Evolutionary conservation across 2,329 filamentous ascomycete genomes (phyloP).

Genomic region (Alternaria ventricosa): DNA sequence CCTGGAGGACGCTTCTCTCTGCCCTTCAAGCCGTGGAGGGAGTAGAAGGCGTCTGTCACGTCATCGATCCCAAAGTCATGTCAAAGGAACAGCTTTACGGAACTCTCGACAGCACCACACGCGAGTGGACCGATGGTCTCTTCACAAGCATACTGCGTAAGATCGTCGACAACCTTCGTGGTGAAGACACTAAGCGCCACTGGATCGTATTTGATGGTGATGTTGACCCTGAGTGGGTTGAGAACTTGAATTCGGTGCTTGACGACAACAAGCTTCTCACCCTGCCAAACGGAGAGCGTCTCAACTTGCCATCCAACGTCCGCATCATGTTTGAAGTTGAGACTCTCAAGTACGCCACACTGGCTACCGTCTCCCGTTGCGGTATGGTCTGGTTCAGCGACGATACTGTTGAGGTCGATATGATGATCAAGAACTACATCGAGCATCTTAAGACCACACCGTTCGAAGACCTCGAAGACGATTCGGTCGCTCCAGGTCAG

Average conservation of each 20-base stretch:
- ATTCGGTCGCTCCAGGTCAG: conserved; percentile 68
- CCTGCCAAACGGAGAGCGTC: conserved; percentile 94
- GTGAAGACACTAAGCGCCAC: conserved; percentile 94
- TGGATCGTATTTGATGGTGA: conserved; percentile 99
- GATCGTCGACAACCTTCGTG: conserved; percentile 97
- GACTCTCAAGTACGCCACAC: conserved; percentile 93
- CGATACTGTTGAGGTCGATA: conserved; percentile 88
- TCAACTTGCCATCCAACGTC: conserved; percentile 92
- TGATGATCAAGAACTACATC: conserved; percentile 94
- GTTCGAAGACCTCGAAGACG: conserved; percentile 96
- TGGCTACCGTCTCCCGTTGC: conserved; percentile 98
- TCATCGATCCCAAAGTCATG: conserved; percentile 99
- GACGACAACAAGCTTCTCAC: conserved; percentile 99
- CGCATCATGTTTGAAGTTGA: conserved; percentile 99
- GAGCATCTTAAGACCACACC: conserved; percentile 79
- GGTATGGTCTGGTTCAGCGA: conserved; percentile 99
- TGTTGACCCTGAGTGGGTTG: conserved; percentile 99
- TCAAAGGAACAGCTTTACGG: conserved; percentile 98
- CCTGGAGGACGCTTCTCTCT: conserved; percentile 91
- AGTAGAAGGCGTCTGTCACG: conserved; percentile 91
- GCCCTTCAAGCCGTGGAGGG: conserved; percentile 90
- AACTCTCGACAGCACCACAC: conserved; percentile 92
- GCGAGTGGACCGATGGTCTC: conserved; percentile 98
- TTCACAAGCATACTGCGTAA: conserved; percentile 98
- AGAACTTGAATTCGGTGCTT: conserved; percentile 98